Evolutionary conservation across 1,284 basidiomycete genomes (phyloP), one percentile per base, ranked within the genome.

Genomic region (Rhizopogon hawkerae): DNA sequence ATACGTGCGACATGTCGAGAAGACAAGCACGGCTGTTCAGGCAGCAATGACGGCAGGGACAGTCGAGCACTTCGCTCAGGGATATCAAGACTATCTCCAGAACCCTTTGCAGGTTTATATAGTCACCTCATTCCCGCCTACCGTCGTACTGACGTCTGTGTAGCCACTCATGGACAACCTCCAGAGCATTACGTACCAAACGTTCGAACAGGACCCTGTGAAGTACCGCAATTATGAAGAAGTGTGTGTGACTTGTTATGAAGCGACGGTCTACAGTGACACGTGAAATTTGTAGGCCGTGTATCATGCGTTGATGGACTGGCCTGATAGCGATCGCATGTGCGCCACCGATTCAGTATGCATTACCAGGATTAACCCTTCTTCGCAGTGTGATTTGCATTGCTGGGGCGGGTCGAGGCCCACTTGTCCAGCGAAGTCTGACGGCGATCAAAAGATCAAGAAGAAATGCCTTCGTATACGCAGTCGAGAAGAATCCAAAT

Each of bases 221-320:
- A 98, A 99, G 68, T 99, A 99, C 63, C 69, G 78, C 46, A 85
- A 92, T 57, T 99, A 98, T 65, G 96, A 98, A 70, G 90, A 98
- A 75, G 90, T 83, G 35, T 46, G 58, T 46, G 38, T 50, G 36
- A 29, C 44, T 37, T 35, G 50, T 46, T 57, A 48, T 54, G 24
- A 48, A 45, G 38, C 45, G 45, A 39, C 26, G 41, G 52, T 50
- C 46, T 38, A 47, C 23, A 24, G 29, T 35, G 44, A 52, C 57
- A 47, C 45, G 47, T 53, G 49, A 47, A 35, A 49, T 58, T 45
- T 58, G 16, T 60, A 91, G 81, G 89, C 92, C 1, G 83, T 95
- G 53, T 90, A 78, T 60, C 75, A 76, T 45, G 93, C 92, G n/a
- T 69, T 97, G 56, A 59, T 74, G 38, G 90, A 94, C 57, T 77